A percentile compares a stretch with the other conserved stretches of the same genome.
These are phyloP conservation scores for Ceratocystis lukuohia DNA, from an alignment of 2,329 filamentous ascomycete genomes.

Conservation along the genomic window DNA sequence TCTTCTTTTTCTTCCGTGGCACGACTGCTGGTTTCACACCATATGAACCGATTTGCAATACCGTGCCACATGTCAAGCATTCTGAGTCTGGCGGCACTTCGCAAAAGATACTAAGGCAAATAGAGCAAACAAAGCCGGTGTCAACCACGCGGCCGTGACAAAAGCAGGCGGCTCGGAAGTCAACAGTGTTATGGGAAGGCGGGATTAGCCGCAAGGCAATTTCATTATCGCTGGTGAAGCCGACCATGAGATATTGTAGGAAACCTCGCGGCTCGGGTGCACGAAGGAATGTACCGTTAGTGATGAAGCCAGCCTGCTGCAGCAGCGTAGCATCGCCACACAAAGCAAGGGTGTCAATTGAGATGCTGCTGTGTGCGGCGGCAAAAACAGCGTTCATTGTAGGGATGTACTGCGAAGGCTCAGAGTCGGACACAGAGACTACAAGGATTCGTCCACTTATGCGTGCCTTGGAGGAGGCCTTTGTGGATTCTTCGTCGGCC, in stretches of 20 bases:
- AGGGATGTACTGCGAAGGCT: slow-evolving; percentile 86
- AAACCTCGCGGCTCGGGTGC: slow-evolving; percentile 52
- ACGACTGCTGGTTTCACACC: slow-evolving; percentile 66
- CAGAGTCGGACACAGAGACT: slow-evolving; percentile 71
- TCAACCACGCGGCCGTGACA: slow-evolving; percentile 87
- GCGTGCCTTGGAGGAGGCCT: slow-evolving; percentile 35
- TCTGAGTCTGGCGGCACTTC: slow-evolving; percentile 46
- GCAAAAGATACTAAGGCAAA: slow-evolving; percentile 92
- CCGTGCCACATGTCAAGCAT: slow-evolving; percentile 74
- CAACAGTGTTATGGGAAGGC: slow-evolving; percentile 73
- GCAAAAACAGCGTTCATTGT: slow-evolving; percentile 99
- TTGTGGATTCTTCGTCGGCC: slow-evolving; percentile 35
- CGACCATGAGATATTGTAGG: slow-evolving; percentile 89
- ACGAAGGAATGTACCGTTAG: slow-evolving; percentile 42
- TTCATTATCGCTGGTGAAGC: slow-evolving; percentile 56
- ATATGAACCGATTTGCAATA: slow-evolving; percentile 61
- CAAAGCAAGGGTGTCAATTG: slow-evolving; percentile 83
- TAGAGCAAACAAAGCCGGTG: slow-evolving; percentile 87
- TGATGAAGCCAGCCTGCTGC: slow-evolving; percentile 68
- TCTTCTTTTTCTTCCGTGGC: slow-evolving; percentile 60
- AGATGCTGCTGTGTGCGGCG: slow-evolving; percentile 72
- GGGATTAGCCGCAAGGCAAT: slow-evolving; percentile 52
- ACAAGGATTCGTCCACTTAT: slow-evolving; percentile 60
- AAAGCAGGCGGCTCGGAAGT: slow-evolving; percentile 97
- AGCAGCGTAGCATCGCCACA: slow-evolving; percentile 79